Evolutionary conservation across 2,329 filamentous ascomycete genomes (phyloP).

Genomic region (Colletotrichum falcatum): DNA sequence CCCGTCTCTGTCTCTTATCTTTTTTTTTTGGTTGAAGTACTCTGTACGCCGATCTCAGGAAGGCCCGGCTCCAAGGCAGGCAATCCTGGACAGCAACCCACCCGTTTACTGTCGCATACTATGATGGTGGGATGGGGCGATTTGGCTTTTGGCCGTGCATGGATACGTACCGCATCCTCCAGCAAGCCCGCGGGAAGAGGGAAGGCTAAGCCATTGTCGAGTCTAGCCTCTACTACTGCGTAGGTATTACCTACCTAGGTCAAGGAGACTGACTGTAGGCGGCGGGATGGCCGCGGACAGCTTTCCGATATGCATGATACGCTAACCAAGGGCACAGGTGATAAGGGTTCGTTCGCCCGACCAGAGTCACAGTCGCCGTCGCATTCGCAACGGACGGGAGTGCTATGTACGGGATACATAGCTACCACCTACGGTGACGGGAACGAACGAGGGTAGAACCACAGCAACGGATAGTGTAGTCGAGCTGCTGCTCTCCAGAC

Average conservation of each 20-base stretch:
- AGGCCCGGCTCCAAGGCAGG: constrained; percentile 21
- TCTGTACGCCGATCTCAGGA: constrained; percentile 32
- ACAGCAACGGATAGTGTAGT: constrained; percentile 17
- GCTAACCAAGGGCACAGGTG: constrained; percentile 24
- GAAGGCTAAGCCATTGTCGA: constrained; percentile 21
- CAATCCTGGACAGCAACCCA: constrained; percentile 27
- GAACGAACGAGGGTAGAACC: constrained; percentile 20
- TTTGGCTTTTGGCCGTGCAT: constrained; percentile 36
- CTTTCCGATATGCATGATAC: constrained; percentile 23
- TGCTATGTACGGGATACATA: no score
- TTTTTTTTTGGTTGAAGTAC: constrained; percentile 13
- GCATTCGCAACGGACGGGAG: not conserved
- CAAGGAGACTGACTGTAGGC: no score
- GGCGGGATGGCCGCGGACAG: constrained; percentile 19
- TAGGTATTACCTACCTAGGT: no score
- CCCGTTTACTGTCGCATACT: constrained; percentile 24
- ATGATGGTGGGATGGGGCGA: constrained; percentile 26
- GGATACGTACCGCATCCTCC: constrained; percentile 20
- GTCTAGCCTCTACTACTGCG: no score
- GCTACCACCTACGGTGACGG: no score
- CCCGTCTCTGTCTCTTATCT: not conserved
- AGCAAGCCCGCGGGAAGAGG: constrained; percentile 17
- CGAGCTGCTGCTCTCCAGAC: constrained; percentile 30
- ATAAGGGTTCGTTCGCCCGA: constrained; percentile 7
- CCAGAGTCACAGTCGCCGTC: constrained; percentile 2